Base-by-base conservation (phyloP, 306 rosid genomes). In the Clitoria ternatea region DNA sequence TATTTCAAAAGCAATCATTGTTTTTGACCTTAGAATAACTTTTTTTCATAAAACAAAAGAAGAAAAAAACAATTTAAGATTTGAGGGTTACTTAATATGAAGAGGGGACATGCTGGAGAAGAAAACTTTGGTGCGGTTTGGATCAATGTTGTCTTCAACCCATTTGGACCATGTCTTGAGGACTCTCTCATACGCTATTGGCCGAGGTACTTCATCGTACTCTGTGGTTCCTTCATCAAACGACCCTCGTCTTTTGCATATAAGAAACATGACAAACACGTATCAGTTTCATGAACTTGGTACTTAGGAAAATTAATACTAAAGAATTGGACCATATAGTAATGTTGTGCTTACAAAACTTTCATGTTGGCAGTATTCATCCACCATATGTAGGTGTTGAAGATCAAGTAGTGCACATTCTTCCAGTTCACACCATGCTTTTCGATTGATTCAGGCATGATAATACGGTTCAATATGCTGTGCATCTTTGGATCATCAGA, bases 311-410 rank as follows among this genome's bases (percentile, higher is more conserved):
- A n/a, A n/a, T n/a, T n/a, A n/a, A n/a, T n/a, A n/a, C n/a, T 30
- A 32, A 33, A 13, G 23, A 42, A 22, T 23, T 19, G n/a, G 11
- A 9, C 17, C 1, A 33, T 1, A 1, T 1, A 13, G n/a, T 9
- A 10, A 27, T 20, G 0, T 24, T 2, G 4, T 54, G 61, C 98
- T 90, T 85, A 93, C 99, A 94, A 64, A 64, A 94, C 84, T 87
- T 94, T 94, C 96, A 94, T 94, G 2, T 37, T 26, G 64, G 50
- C 70, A 2, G 92, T 85, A 78, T 94, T 94, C 99, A 94, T 94
- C 99, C 99, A 94, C 99, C 99, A 94, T 32, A 94, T 94, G 83
- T 94, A 94, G 1, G 99, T 94, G 78, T 94, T 94, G 66, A 94
- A 94, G 72, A 94, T 59, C 3, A 94, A 87, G 81, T 81, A 91